Evolutionary conservation across 352 stramenopile species (phyloP).

Genomic region (Globisporangium iwayamae): DNA sequence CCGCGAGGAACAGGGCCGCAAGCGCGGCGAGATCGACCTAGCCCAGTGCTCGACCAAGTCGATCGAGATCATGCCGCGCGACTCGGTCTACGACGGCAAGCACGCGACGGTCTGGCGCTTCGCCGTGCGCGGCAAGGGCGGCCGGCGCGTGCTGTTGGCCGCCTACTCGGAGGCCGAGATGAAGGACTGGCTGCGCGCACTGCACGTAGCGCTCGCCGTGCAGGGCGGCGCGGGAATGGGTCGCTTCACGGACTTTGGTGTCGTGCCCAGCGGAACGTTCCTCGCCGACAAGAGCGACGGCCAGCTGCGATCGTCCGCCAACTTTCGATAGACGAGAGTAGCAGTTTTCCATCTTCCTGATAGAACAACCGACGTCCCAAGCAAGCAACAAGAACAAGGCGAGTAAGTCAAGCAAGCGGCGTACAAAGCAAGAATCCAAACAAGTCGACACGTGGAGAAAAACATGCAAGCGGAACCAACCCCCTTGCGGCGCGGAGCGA

Average conservation of each 20-base stretch:
- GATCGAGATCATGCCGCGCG: slow-evolving; percentile 80
- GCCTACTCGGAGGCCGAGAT: slow-evolving; percentile 81
- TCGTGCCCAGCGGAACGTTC: slow-evolving; percentile 62
- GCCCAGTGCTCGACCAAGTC: slow-evolving; percentile 55
- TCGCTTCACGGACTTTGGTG: slow-evolving; percentile 61
- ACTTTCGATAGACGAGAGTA: slow-evolving; percentile 19
- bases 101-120: slow-evolving; percentile 83
- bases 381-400: not conserved
- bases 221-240: slow-evolving; percentile 41
- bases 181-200: slow-evolving; percentile 80
- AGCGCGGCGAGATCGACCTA: slow-evolving; percentile 72
- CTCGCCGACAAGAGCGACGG: slow-evolving; percentile 52
- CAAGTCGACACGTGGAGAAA: not conserved
- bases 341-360: slow-evolving; percentile 1
- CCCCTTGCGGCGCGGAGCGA: not conserved
- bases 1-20: slow-evolving; percentile 62
- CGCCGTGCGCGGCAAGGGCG: slow-evolving; percentile 54
- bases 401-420: not conserved
- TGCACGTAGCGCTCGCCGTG: slow-evolving; percentile 68
- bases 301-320: slow-evolving; percentile 52
- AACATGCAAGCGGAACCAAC: not conserved
- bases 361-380: slow-evolving; percentile 1
- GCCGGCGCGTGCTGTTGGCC: slow-evolving; percentile 59
- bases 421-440: not conserved
- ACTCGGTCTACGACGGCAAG: slow-evolving; percentile 74